Evolutionary conservation across 257 asterid species (phyloP).

Genomic region (Rauvolfia tetraphylla): DNA sequence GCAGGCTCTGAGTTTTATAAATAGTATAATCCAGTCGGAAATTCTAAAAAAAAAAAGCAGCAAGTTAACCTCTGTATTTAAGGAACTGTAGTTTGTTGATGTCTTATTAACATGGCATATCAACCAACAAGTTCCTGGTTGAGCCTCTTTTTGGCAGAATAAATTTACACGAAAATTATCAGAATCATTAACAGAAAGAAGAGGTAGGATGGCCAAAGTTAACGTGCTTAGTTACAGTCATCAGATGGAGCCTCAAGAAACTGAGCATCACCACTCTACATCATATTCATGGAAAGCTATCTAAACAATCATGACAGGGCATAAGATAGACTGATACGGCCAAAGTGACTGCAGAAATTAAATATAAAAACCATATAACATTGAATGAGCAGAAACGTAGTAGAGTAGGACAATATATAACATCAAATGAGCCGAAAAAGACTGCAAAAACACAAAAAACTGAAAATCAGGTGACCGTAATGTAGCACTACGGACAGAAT

Average conservation of each 20-base stretch:
- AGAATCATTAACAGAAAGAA: background rate
- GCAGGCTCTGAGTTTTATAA: background rate
- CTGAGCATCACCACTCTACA: slow-evolving; percentile 4
- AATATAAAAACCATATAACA: no score
- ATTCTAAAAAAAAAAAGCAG: background rate
- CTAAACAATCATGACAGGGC: background rate
- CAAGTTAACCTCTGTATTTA: background rate
- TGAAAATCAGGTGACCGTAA: background rate
- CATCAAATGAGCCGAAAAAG: slow-evolving; percentile 6
- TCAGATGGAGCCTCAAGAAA: background rate
- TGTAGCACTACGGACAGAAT: background rate
- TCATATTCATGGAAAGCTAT: background rate
- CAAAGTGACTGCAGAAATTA: background rate
- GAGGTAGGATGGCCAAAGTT: background rate
- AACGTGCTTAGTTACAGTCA: background rate
- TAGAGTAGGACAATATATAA: background rate
- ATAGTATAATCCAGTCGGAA: background rate
- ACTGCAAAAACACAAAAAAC: slow-evolving; percentile 1
- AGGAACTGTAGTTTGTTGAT: background rate
- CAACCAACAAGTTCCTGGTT: background rate
- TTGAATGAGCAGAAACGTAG: background rate
- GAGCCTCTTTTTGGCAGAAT: background rate
- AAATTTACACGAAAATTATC: background rate
- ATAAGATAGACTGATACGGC: background rate
- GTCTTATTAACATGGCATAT: background rate